A percentile compares a stretch with the other conserved stretches of the same genome.
Evolutionary conservation across 2,329 filamentous ascomycete species (phyloP).

Genomic region (Aspergillus flavus): DNA sequence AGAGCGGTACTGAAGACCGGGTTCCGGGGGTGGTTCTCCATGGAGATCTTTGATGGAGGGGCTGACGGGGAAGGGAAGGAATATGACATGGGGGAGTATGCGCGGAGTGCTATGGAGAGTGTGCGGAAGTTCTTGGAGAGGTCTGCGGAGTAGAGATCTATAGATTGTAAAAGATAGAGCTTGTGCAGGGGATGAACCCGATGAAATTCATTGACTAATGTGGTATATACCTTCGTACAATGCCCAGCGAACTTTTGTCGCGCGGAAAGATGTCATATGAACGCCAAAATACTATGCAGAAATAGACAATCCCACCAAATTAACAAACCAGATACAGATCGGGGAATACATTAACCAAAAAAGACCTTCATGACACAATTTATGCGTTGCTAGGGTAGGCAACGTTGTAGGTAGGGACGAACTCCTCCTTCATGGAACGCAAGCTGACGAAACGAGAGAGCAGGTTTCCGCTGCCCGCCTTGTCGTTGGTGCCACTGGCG

Average conservation of each 20-base stretch:
- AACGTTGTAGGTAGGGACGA: slow-evolving; percentile 63
- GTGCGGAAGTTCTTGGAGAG: slow-evolving; percentile 49
- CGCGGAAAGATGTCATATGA: not conserved
- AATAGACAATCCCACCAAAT: slow-evolving; percentile 3
- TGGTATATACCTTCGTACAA: slow-evolving; percentile 7
- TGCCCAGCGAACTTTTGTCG: slow-evolving; percentile 3
- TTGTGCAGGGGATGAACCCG: not conserved
- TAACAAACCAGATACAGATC: slow-evolving; percentile 4
- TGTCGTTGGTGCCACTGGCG: slow-evolving; percentile 72
- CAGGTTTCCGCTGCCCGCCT: slow-evolving; percentile 68
- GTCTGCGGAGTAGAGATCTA: slow-evolving; percentile 26
- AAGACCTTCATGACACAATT: slow-evolving; percentile 15
- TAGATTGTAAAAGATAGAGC: not conserved
- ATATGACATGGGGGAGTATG: slow-evolving; percentile 53
- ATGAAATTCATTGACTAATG: slow-evolving; percentile 20
- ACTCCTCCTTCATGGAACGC: slow-evolving; percentile 76
- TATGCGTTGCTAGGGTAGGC: slow-evolving; percentile 74
- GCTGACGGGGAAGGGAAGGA: slow-evolving; percentile 56
- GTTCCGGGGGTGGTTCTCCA: slow-evolving; percentile 67
- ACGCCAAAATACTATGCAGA: slow-evolving; percentile 8
- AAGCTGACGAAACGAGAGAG: slow-evolving; percentile 68
- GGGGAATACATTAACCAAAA: slow-evolving; percentile 15
- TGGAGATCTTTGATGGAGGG: slow-evolving; percentile 70
- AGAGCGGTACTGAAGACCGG: slow-evolving; percentile 69
- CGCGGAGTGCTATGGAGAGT: slow-evolving; percentile 54